Evolutionary conservation across 768 basidiomycete genomes (phyloP).

Genomic region (Rossbeevera mucosa): DNA sequence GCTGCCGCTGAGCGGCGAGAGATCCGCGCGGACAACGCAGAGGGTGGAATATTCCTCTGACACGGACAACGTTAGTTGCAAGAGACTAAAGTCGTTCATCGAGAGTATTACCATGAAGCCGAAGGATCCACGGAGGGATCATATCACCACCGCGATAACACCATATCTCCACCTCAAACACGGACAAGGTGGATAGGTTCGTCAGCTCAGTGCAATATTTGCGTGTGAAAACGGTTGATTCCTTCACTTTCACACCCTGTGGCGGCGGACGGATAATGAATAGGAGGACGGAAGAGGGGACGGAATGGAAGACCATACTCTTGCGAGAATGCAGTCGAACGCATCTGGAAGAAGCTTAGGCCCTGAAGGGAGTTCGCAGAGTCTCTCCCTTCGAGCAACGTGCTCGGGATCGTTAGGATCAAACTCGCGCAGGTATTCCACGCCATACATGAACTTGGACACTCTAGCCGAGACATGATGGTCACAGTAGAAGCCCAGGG

Average conservation of each 20-base stretch:
- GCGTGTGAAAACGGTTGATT: constrained; percentile 74
- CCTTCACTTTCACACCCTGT: constrained; percentile 71
- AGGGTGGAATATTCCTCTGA: constrained; percentile 70
- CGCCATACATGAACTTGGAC: constrained; percentile 79
- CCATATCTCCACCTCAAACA: constrained; percentile 84
- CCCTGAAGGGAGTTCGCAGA: constrained; percentile 74
- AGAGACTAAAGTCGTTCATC: background rate
- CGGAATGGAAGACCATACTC: constrained; percentile 40
- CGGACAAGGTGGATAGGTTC: constrained; percentile 65
- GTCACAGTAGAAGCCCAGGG: constrained; percentile 80
- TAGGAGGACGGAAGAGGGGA: background rate
- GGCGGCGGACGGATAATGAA: constrained; percentile 6
- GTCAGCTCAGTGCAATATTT: constrained; percentile 83
- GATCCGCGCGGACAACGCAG: constrained; percentile 73
- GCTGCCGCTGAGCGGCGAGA: constrained; percentile 67
- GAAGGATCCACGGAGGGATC: constrained; percentile 70
- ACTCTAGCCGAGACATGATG: constrained; percentile 80
- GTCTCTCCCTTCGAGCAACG: constrained; percentile 52
- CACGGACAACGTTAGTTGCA: background rate
- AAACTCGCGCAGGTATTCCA: constrained; percentile 69
- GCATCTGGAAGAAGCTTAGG: constrained; percentile 76
- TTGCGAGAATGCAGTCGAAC: constrained; percentile 73
- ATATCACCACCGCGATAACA: constrained; percentile 73
- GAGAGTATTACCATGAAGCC: constrained; percentile 38
- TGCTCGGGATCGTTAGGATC: constrained; percentile 66